phyloP scores from a whole-genome alignment of 2,329 filamentous ascomycete genomes.

The Penicillium sp. region DNA sequence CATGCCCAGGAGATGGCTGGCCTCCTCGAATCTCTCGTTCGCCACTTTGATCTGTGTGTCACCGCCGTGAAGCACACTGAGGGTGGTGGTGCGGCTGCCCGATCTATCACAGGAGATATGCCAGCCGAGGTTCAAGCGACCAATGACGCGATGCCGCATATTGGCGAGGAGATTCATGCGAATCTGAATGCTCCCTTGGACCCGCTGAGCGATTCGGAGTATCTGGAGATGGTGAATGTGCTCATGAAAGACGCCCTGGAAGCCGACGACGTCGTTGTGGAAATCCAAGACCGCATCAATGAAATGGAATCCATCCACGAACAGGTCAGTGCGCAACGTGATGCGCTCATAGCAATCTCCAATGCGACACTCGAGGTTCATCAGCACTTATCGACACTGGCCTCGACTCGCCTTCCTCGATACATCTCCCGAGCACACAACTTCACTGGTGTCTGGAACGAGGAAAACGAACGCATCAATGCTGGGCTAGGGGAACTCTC shows the following conservation, averaged over 20 bases:
- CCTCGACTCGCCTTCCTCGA: slow-evolving; percentile 59
- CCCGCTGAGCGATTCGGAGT: slow-evolving; percentile 73
- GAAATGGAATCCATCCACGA: slow-evolving; percentile 75
- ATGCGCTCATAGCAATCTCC: slow-evolving; percentile 58
- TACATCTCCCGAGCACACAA: slow-evolving; percentile 52
- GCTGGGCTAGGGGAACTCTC: slow-evolving; percentile 74
- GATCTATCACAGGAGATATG: slow-evolving; percentile 66
- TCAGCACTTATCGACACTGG: slow-evolving; percentile 66
- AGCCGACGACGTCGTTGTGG: slow-evolving; percentile 63
- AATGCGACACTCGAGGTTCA: slow-evolving; percentile 64
- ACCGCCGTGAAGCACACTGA: slow-evolving; percentile 90
- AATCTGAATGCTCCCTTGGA: slow-evolving; percentile 56
- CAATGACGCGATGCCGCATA: slow-evolving; percentile 32
- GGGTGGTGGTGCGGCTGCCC: slow-evolving; percentile 70
- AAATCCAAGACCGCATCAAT: slow-evolving; percentile 72
- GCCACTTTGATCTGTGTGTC: slow-evolving; percentile 91
- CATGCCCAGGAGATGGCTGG: slow-evolving; percentile 82
- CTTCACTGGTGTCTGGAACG: slow-evolving; percentile 64
- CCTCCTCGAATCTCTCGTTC: slow-evolving; percentile 75
- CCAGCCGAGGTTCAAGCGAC: slow-evolving; percentile 51
- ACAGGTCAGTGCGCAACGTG: slow-evolving; percentile 64
- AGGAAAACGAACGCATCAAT: slow-evolving; percentile 70
- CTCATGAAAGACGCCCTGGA: slow-evolving; percentile 61
- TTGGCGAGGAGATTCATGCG: slow-evolving; percentile 35
- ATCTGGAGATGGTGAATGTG: slow-evolving; percentile 79